Evolutionary conservation across 2,329 filamentous ascomycete genomes (phyloP).

Genomic region (Ophiostoma sp.): DNA sequence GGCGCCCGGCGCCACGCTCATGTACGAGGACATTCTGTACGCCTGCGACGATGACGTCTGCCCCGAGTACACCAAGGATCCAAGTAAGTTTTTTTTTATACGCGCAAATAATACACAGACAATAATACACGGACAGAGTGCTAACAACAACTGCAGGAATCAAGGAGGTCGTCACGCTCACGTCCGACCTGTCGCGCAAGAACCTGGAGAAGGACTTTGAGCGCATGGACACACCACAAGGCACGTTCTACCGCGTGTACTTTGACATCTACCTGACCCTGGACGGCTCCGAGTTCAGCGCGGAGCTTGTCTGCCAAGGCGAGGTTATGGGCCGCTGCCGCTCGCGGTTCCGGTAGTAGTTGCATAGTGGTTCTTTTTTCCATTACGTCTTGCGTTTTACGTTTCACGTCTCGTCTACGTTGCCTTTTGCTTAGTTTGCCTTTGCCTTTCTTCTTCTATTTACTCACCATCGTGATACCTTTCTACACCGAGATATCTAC

Average conservation of each 20-base stretch:
- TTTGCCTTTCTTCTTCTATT: not conserved
- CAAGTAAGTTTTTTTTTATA: constrained; percentile 62
- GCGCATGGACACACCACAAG: constrained; percentile 97
- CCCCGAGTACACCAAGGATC: constrained; percentile 98
- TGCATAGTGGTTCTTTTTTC: constrained; percentile 13
- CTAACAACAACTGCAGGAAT: constrained; percentile 58
- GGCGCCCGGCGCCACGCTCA: constrained; percentile 90
- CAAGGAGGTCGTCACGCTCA: constrained; percentile 97
- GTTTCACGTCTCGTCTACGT: not conserved
- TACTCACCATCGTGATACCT: constrained; percentile 19
- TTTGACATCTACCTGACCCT: constrained; percentile 84
- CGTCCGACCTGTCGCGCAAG: constrained; percentile 93
- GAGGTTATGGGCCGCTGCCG: constrained; percentile 98
- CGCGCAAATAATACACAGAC: too few species aligned
- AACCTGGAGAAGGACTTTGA: constrained; percentile 99
- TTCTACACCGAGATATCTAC: constrained; percentile 18
- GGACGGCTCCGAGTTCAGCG: constrained; percentile 96
- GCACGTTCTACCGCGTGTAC: constrained; percentile 84
- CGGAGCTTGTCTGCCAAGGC: constrained; percentile 96
- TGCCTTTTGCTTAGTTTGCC: constrained; percentile 10
- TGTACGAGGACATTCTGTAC: constrained; percentile 98
- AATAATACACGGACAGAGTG: too few species aligned
- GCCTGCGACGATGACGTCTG: constrained; percentile 97
- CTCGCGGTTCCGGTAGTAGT: constrained; percentile 67
- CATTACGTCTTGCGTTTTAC: not conserved